Conservation (phyloP, 495 filamentous ascomycete species). For the Antarctomyces pellizariae region DNA sequence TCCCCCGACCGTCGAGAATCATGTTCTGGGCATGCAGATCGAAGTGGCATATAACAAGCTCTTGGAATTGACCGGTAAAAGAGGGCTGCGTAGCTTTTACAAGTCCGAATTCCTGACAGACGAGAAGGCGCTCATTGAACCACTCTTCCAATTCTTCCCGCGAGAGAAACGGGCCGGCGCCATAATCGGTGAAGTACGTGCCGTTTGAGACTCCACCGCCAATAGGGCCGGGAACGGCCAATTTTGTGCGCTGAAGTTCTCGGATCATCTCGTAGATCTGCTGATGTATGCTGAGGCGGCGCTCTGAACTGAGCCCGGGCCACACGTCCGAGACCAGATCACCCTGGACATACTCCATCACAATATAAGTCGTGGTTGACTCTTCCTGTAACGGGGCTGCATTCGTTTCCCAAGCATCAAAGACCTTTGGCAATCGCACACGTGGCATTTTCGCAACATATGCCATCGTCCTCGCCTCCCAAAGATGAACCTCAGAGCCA, state of each 20-base stretch:
- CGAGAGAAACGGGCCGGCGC: conserved; percentile 14
- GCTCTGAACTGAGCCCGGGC: conserved; percentile 7
- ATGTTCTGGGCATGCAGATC: conserved; percentile 2
- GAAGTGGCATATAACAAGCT: conserved; percentile 4
- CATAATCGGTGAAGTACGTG: conserved; percentile 13
- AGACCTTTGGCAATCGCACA: conserved; percentile 1
- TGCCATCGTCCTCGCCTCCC: conserved; percentile 3
- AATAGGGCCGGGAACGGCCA: conserved; percentile 12
- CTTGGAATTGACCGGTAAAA: not conserved
- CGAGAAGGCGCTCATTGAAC: conserved; percentile 11
- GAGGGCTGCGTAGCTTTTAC: not conserved
- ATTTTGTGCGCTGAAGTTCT: conserved; percentile 10
- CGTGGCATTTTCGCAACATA: not conserved
- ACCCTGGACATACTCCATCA: conserved; percentile 16
- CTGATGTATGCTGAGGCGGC: conserved; percentile 7
- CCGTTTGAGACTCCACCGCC: conserved; percentile 11
- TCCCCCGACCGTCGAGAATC: conserved; percentile 3
- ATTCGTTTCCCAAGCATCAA: conserved; percentile 1
- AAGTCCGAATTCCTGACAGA: conserved; percentile 4
- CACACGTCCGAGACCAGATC: conserved; percentile 12
- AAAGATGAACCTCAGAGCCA: conserved; percentile 1
- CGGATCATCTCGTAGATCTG: conserved; percentile 11
- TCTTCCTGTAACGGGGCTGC: not conserved
- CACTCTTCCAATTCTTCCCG: conserved; percentile 12
- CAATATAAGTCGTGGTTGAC: conserved; percentile 11